Base-by-base conservation (phyloP, 768 basidiomycete species). In the Tephrocybe sp. region DNA sequence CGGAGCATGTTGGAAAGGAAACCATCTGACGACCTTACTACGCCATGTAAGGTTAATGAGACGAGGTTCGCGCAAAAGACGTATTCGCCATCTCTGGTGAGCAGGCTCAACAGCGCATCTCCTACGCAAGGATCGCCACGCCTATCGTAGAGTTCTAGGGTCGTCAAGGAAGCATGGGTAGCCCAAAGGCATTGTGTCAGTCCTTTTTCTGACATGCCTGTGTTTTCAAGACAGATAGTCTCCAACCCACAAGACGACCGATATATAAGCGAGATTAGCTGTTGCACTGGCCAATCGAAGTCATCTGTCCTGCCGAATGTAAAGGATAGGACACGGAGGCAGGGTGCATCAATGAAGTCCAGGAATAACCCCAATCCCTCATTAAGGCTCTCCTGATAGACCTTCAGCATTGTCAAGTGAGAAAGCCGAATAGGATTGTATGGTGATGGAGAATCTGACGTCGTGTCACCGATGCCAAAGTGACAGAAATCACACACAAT, bases 351-450 rank as follows among this genome's bases (percentile, higher is more conserved):
- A 16, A 64, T 40, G 4, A 51, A 43, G 35, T 59, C 54, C 48
- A 66, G 49, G 18, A 66, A 50, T 12, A 53, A 30, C 3, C 58
- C 52, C 45, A 64, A 54, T 15, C 57, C 61, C 15, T 54, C 30
- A 36, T 64, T 55, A 13, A 62, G 57, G 16, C 45, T 39, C 8
- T 49, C 54, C 35, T 63, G 61, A 39, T 61, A 62, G 12, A 66
- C 51, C 9, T 52, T 44, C 13, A 63, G 38, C 1, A 47, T 49
- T 35, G 51, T 36, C 18, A 65, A 59, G 32, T 53, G 27, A 18
- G 57, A 52, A 12, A 63, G 49, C 30, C 28, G 18, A 24, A 61
- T 39, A 26, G 40, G 40, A 12, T 26, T 48, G 26, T 19, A 28
- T 21, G n/a, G n/a, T n/a, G 45, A 26, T 52, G 44, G 27, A 34